Base-by-base conservation (phyloP, 106 monocot genomes). In the Gastrodia elata region DNA sequence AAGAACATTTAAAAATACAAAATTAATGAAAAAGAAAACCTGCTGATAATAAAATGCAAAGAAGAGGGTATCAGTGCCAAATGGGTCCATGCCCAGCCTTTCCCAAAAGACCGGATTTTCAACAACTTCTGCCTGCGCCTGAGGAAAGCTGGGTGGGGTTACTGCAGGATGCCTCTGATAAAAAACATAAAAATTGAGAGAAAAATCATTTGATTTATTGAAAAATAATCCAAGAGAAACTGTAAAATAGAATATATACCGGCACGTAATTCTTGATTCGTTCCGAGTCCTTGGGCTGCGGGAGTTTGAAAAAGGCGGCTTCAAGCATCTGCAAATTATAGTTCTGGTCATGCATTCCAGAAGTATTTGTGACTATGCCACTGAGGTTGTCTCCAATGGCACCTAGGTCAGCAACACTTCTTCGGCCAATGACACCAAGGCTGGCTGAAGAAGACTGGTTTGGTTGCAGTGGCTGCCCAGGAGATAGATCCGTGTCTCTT, bases 21-120 rank as follows among this genome's bases (percentile, higher is more conserved):
- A 52, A 18, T 16, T 18, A 75, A 70, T 39, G 13, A 56, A 65
- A 79, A 30, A 75, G 26, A 71, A 36, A 35, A 99, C 98, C 82
- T 88, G 98, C 74, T 99, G 98, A 68, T 91, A 91, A 65, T 99
- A 99, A 84, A 99, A 99, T 42, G 98, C 85, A 87, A 94, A 99
- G 75, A 99, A 99, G 55, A 99, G 71, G 1, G 84, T 82, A 74
- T 99, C 98, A 24, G 87, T 83, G 52, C 89, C 91, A 33, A 73
- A 28, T 68, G 74, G 76, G 77, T 93, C 98, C 70, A 82, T 68
- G 39, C 88, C 81, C 59, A 99, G 36, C 58, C 93, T 70, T 73
- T 91, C 93, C 98, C 98, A 99, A 64, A 99, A 91, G 52, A 84
- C 88, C 76, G 91, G 91, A 83, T 99, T 93, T 64, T 89, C 85